phyloP scores from a whole-genome alignment of 305 asterid genomes.

The Fraxinus velutina region DNA sequence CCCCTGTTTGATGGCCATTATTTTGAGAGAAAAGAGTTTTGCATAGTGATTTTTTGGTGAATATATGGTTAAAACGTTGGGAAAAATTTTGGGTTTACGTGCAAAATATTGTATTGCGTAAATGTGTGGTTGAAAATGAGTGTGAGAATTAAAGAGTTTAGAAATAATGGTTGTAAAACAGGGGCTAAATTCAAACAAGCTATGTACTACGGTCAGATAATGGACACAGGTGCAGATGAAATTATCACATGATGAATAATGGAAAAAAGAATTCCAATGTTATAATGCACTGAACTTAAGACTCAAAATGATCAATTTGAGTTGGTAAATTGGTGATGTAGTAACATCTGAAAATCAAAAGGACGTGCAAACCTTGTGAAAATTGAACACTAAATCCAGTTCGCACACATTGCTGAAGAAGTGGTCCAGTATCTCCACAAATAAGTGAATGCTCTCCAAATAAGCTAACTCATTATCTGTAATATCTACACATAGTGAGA shows the following conservation, averaged over 20 bases:
- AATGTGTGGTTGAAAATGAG: not conserved
- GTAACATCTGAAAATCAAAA: not conserved
- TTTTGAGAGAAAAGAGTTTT: not conserved
- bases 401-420: conserved; percentile 97
- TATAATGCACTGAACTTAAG: not conserved
- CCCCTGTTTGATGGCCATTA: not conserved
- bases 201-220: not conserved
- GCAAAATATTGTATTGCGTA: not conserved
- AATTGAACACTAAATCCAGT: conserved; percentile 87
- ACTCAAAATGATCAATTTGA: not conserved
- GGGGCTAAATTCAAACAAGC: not conserved
- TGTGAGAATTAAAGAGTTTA: not conserved
- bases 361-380: conserved; percentile 74
- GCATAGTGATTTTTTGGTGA: not conserved
- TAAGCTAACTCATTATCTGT: conserved; percentile 92
- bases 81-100: not conserved
- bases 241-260: not conserved
- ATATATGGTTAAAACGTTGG: not conserved
- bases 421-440: conserved; percentile 94
- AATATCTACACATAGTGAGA: conserved; percentile 89
- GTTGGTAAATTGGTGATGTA: not conserved
- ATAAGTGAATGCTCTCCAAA: conserved; percentile 86
- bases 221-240: not conserved
- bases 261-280: not conserved
- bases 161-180: not conserved